These are phyloP conservation scores for Globisporangium perplexum DNA, from an alignment of 352 stramenopile genomes.

Conservation along the genomic window DNA sequence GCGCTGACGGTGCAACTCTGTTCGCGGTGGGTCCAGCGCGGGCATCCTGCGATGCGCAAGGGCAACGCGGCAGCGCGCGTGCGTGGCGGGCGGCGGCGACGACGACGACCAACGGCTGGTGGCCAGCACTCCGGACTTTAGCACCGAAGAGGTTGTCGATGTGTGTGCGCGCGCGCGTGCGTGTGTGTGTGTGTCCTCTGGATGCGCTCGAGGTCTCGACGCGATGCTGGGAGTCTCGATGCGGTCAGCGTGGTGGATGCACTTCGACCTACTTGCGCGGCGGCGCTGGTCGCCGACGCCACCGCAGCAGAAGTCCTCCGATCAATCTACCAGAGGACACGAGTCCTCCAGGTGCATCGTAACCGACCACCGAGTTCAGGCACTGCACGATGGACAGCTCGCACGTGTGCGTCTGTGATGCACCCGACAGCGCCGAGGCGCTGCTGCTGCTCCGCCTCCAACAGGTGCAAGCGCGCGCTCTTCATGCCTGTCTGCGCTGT, in stretches of 20 bases:
- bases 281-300: too few species aligned
- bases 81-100: neutral
- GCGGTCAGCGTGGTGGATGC: neutral
- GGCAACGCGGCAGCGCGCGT: neutral
- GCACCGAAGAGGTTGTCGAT: neutral
- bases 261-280: too few species aligned
- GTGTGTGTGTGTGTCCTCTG: too few species aligned
- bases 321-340: neutral
- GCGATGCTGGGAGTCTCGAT: neutral
- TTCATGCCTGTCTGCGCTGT: neutral
- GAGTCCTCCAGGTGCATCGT: too few species aligned
- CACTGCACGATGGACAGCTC: neutral
- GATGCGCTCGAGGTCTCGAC: too few species aligned
- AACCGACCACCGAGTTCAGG: too few species aligned
- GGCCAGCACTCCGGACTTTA: neutral
- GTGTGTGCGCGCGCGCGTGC: neutral
- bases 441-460: constrained; percentile 34
- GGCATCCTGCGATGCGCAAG: neutral
- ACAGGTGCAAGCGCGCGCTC: constrained; percentile 15
- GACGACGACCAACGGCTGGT: neutral
- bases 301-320: too few species aligned
- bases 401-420: neutral
- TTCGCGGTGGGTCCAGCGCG: neutral
- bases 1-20: neutral
- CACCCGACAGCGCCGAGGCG: constrained; percentile 13